Base-by-base conservation (phyloP, 2,329 filamentous ascomycete genomes). In the Sporothrix pseudoabietina region DNA sequence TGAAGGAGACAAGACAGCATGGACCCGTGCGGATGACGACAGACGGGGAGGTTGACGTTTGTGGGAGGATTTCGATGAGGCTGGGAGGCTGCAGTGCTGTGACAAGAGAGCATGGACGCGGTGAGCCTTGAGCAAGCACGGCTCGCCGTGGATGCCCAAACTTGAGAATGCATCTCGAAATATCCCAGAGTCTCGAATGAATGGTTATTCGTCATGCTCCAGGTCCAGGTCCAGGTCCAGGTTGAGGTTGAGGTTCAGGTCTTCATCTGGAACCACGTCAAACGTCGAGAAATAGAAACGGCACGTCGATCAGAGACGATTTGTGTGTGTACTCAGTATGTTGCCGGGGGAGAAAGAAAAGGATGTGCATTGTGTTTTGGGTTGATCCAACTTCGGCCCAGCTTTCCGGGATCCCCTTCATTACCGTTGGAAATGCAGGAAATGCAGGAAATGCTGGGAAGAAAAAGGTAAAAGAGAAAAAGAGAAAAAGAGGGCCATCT, bases 381-480 rank as follows among this genome's bases (percentile, higher is more conserved):
- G 32, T 55, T 52, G 69, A 63, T 71, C 69, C 57, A 72, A 72
- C 71, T 4, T 41, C 59, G 71, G 59, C 47, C 47, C 8, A 14
- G 39, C 35, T 54, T 47, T 35, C 69, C 69, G 69, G 55, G 54
- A 55, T 65, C 39, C 39, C 39, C 61, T 47, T 68, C 65, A 68
- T 68, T 14, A 2, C 26, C 41, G 22, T n/a, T 32, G 8, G 16
- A 32, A 55, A 30, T 22, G 22, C 22, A 3, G 52, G 22, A 55
- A 55, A 30, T n/a, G n/a, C n/a, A n/a, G n/a, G n/a, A n/a, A n/a
- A n/a, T n/a, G n/a, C n/a, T n/a, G n/a, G n/a, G n/a, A n/a, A n/a
- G n/a, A n/a, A n/a, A n/a, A n/a, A n/a, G n/a, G n/a, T n/a, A 55
- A 55, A 30, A 30, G 22, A 14, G 30, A 55, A 55, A 55, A 26